Evolutionary conservation across 179 eudicot species (phyloP), one percentile per base, ranked within the genome.

Genomic region (Beta macrorhiza): DNA sequence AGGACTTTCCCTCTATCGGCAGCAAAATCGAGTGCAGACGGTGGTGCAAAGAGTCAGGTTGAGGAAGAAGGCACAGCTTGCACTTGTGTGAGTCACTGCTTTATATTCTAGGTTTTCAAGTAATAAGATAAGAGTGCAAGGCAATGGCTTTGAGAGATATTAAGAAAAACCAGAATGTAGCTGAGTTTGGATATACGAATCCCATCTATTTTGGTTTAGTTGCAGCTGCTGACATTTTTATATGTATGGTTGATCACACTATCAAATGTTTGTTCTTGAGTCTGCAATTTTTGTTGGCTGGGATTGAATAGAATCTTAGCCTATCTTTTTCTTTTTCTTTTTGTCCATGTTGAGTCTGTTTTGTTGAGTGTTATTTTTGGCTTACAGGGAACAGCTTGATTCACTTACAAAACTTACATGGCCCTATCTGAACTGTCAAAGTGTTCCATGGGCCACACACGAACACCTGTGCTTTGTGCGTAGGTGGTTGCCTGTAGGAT

Each of bases 331-430:
- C 8, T 32, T 72, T 7, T 32, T 57, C 17, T 57, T 12, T 37
- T 53, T 63, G 72, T 82, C 68, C 61, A 75, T 64, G 77, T 51
- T 14, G 76, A 65, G 19, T 67, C 9, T 63, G n/a, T 59, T 77
- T 73, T 78, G 81, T 88, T 85, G 85, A 88, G 86, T 83, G 65
- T 79, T 86, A 82, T 91, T 82, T 79, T 85, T 91, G 91, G 73
- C 85, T 89, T 89, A 85, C 95, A 95, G 99, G 98, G 92, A 91
- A 61, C 97, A 93, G 87, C 93, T 93, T 83, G 91, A 89, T 82
- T 84, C 85, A 42, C 90, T 95, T 69, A 82, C 79, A 81, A 87
- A 89, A 81, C 93, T 87, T 86, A 89, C 87, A 77, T 95, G 97
- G 99, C 99, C 98, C 84, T 64, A 82, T 78, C 79, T 93, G 81